Base-by-base conservation (phyloP, 441 rosid genomes). In the Theobroma grandiflorum region DNA sequence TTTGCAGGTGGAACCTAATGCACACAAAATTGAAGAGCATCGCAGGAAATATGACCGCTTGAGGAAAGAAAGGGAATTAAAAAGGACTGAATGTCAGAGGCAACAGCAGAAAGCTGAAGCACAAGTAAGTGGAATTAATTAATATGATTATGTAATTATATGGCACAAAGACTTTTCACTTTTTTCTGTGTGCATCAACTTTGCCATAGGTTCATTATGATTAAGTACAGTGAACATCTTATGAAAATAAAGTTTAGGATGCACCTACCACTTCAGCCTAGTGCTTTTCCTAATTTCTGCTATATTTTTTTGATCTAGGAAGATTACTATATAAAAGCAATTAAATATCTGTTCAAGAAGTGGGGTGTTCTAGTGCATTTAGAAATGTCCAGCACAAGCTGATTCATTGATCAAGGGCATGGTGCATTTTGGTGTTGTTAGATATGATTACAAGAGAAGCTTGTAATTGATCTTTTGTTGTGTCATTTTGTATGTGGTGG, bases 1-100 rank as follows among this genome's bases (percentile, higher is more conserved):
- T 80, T 45, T 78, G 71, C 82, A 95, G 99, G 97, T 92, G 83
- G 97, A 95, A 82, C 93, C 95, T 71, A 95, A 94, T 82, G 93
- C 85, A 53, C 89, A 84, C 71, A 94, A 79, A 89, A 87, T 94
- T 65, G 90, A 88, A 85, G 96, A 92, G 83, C 98, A 94, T 79
- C 90, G 78, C 59, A 89, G 88, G 77, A 94, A 91, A 84, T 94
- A 91, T 86, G 92, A 90, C 74, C 91, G 91, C 72, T 78, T 95
- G 87, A 80, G 80, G 75, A 92, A 90, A 82, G 94, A 91, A 86
- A 87, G 78, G 87, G 90, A 90, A 82, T 82, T 77, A 42, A 87
- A 83, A 86, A 88, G 85, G 78, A 91, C 83, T 80, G 93, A 84
- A 64, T 61, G 50, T 50, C 91, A 89, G 75, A 90, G 74, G 81